A percentile compares a stretch with the other conserved stretches of the same genome.
phyloP scores from a whole-genome alignment of 306 rosid species.

The Canavalia ensiformis region DNA sequence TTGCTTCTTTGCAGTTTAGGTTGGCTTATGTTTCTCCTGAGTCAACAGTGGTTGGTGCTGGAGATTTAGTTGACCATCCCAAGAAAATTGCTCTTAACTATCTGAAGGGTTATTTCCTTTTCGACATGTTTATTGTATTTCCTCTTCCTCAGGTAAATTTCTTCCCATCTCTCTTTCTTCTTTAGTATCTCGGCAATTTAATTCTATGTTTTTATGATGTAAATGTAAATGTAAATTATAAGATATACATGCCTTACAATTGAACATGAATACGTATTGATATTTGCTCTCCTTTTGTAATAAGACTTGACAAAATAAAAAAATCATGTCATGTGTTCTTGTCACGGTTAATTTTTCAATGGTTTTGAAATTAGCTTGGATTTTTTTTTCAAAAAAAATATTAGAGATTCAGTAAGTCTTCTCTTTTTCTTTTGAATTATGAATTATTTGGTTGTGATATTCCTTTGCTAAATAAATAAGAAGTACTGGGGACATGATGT shows the following conservation, averaged over 20 bases:
- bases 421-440: too few relatives aligned
- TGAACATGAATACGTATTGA: not conserved
- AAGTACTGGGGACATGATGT: too few relatives aligned
- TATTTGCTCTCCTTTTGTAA: conserved; percentile 9
- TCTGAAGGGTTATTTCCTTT: conserved; percentile 58
- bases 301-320: not conserved
- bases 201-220: not conserved
- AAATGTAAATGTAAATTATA: not conserved
- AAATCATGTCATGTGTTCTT: not conserved
- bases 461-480: too few relatives aligned
- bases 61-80: conserved; percentile 84
- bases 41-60: conserved; percentile 85
- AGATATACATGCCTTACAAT: not conserved
- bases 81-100: conserved; percentile 73
- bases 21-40: conserved; percentile 89
- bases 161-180: not conserved
- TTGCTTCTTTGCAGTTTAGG: conserved; percentile 75
- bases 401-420: too few relatives aligned
- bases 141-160: conserved; percentile 82
- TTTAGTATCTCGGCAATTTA: not conserved
- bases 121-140: conserved; percentile 70
- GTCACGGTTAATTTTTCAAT: not conserved
- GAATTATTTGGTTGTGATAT: too few relatives aligned
- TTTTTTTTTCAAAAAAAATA: too few relatives aligned
- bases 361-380: not conserved